Evolutionary conservation across 73 alveolate species (phyloP).

Genomic region (Durusdinium trenchii): DNA sequence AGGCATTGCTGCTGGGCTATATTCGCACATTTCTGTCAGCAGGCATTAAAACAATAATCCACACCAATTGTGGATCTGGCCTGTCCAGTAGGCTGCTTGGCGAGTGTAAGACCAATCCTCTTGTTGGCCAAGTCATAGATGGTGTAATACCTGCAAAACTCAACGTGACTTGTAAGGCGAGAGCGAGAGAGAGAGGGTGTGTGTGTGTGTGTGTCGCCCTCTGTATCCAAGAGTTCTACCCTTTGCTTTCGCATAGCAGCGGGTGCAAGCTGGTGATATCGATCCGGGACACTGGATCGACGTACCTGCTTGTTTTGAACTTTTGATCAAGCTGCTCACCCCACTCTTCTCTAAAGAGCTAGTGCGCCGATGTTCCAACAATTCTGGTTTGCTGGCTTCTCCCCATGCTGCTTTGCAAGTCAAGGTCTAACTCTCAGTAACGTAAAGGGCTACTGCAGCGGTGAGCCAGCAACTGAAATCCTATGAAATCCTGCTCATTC

Average conservation of each 20-base stretch:
- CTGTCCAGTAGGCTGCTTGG: conserved; percentile 67
- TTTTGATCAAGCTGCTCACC: no score
- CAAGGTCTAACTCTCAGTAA: no score
- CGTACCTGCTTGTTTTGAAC: background rate
- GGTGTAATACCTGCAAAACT: conserved; percentile 71
- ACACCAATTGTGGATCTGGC: background rate
- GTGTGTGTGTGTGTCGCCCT: no score
- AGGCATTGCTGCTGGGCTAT: background rate
- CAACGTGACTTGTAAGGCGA: no score
- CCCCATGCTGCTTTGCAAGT: no score
- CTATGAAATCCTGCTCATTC: no score
- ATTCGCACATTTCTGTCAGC: background rate
- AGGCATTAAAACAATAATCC: background rate
- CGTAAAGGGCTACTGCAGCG: no score
- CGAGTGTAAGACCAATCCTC: conserved; percentile 83
- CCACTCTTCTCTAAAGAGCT: background rate
- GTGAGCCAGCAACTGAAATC: no score
- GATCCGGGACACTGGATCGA: background rate
- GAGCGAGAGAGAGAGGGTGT: no score
- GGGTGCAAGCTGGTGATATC: background rate
- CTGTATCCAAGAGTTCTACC: no score
- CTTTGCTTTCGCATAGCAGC: background rate
- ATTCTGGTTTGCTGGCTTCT: background rate
- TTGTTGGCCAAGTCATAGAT: conserved; percentile 91
- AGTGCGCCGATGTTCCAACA: background rate